Evolutionary conservation across 257 asterid genomes (phyloP).

Genomic region (Nicotiana noctiflora): DNA sequence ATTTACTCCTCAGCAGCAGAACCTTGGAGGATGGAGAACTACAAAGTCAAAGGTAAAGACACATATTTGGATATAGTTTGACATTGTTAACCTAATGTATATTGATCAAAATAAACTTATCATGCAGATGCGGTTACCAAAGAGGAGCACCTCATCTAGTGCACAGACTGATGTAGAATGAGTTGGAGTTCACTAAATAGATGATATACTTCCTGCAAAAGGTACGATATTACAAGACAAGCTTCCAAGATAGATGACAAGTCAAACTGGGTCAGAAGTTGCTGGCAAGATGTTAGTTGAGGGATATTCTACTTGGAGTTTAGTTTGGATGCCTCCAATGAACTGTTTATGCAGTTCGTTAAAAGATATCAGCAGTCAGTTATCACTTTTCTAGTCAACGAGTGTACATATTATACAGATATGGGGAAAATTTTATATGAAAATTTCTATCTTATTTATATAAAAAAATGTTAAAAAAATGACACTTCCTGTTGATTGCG

Average conservation of each 20-base stretch:
- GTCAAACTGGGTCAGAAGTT: background rate
- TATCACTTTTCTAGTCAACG: background rate
- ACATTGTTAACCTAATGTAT: background rate
- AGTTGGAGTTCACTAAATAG: background rate
- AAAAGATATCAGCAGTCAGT: background rate
- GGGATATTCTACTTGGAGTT: background rate
- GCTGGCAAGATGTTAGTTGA: background rate
- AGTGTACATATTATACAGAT: background rate
- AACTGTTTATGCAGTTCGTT: background rate
- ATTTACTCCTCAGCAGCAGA: constrained; percentile 50
- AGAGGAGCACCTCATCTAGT: constrained; percentile 20
- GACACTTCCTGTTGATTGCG: background rate
- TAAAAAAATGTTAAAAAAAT: background rate
- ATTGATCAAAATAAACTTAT: background rate
- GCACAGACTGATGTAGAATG: background rate
- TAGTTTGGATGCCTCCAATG: background rate
- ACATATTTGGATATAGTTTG: background rate
- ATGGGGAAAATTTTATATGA: background rate
- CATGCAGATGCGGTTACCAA: constrained; percentile 79
- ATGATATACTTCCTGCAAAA: background rate
- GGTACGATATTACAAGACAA: background rate
- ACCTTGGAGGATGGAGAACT: constrained; percentile 67
- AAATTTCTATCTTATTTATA: background rate
- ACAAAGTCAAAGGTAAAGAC: constrained; percentile 60
- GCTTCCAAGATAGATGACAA: background rate